A percentile compares a stretch with the other conserved stretches of the same genome.
These are phyloP conservation scores for Lactarius sp. DNA, from an alignment of 768 basidiomycete species.

Conservation along the genomic window DNA sequence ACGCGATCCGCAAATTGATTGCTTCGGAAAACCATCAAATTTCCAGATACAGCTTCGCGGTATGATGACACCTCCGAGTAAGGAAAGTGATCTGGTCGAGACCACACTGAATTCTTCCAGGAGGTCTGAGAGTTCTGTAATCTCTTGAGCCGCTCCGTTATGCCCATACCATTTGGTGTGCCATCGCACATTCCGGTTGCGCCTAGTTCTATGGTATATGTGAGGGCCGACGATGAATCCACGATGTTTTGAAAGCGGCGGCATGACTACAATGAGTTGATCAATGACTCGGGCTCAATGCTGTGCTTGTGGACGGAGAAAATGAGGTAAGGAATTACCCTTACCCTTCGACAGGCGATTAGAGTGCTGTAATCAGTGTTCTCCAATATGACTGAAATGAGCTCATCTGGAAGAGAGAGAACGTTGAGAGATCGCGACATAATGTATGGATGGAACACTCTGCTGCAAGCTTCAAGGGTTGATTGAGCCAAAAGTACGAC, in stretches of 20 bases:
- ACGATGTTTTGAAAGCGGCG: background rate
- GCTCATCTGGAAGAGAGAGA: slow-evolving; percentile 1
- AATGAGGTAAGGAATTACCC: background rate
- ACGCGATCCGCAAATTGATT: background rate
- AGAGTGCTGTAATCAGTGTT: background rate
- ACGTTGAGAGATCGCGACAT: too few relatives aligned
- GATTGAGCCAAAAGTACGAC: too few relatives aligned
- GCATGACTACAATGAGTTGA: background rate
- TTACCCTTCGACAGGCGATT: background rate
- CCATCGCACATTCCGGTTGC: too few relatives aligned
- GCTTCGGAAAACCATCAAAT: too few relatives aligned
- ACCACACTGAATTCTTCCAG: background rate
- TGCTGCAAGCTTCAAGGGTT: too few relatives aligned
- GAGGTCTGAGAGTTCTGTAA: background rate
- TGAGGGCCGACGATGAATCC: too few relatives aligned
- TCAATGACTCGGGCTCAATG: background rate
- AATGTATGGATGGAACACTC: too few relatives aligned
- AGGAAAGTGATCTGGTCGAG: background rate
- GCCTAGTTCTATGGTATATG: too few relatives aligned
- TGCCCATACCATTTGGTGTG: background rate
- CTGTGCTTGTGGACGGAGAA: too few relatives aligned
- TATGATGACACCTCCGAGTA: background rate
- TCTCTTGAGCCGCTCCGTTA: background rate
- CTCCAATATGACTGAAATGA: slow-evolving; percentile 1
- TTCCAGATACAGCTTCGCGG: background rate